Conservation (phyloP, 108 stramenopile species). For the Nannochloropsis granulata region DNA sequence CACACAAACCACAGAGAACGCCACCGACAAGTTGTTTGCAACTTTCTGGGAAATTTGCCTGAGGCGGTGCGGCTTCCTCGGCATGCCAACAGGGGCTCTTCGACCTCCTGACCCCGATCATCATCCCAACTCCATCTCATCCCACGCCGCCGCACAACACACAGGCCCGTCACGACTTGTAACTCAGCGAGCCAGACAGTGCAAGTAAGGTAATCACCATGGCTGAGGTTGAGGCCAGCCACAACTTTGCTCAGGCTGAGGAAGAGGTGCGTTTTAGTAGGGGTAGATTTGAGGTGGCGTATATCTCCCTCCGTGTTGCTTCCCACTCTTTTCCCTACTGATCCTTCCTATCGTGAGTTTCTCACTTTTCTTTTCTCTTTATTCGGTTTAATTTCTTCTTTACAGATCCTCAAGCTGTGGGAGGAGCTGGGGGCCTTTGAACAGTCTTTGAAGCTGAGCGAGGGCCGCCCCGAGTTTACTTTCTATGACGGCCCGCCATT, state of each 20-base stretch:
- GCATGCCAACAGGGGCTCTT: too few relatives aligned
- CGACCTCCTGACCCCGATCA: too few relatives aligned
- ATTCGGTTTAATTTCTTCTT: background rate
- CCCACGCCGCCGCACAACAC: too few relatives aligned
- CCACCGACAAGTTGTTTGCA: too few relatives aligned
- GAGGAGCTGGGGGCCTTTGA: constrained; percentile 23
- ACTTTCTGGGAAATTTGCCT: too few relatives aligned
- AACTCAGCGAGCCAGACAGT: too few relatives aligned
- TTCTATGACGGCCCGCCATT: constrained; percentile 99
- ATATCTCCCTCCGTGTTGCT: background rate
- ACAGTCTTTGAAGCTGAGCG: constrained; percentile 24
- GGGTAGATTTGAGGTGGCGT: background rate
- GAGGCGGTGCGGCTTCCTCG: too few relatives aligned
- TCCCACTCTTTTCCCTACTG: background rate
- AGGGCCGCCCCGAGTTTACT: constrained; percentile 57
- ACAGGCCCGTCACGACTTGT: too few relatives aligned
- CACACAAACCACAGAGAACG: too few relatives aligned
- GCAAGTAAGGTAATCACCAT: too few relatives aligned
- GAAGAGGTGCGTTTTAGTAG: constrained; percentile 48
- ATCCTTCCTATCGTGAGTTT: background rate
- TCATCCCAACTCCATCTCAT: too few relatives aligned
- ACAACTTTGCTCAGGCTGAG: constrained; percentile 57
- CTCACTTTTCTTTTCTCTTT: background rate
- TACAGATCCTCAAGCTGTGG: constrained; percentile 27
- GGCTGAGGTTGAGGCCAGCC: background rate